A percentile compares a stretch with the other conserved stretches of the same genome.
These are phyloP conservation scores for Kluyveromyces sp. DNA, from an alignment of 1,139 yeast genomes.

Conservation along the genomic window DNA sequence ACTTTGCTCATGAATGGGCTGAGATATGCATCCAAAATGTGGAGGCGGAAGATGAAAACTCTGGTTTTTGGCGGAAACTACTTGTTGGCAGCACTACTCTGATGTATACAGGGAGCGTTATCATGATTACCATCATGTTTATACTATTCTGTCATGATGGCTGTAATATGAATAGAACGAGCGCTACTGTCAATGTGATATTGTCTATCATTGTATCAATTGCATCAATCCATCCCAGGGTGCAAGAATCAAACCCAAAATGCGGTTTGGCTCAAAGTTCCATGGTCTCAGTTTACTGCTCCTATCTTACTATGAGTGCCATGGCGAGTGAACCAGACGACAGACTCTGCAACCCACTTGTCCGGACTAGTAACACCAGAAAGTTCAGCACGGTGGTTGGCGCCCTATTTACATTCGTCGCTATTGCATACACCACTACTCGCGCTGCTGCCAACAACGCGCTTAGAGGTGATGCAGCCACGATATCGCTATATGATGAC, in stretches of 20 bases:
- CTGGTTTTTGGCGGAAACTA: slow-evolving; percentile 66
- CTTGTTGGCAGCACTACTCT: slow-evolving; percentile 79
- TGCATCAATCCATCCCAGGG: slow-evolving; percentile 69
- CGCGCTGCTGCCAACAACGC: slow-evolving; percentile 87
- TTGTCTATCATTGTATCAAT: slow-evolving; percentile 58
- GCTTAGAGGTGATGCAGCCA: slow-evolving; percentile 36
- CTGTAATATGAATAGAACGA: slow-evolving; percentile 86
- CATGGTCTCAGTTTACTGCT: slow-evolving; percentile 91
- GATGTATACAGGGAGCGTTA: slow-evolving; percentile 72
- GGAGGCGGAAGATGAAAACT: slow-evolving; percentile 73
- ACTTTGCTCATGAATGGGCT: slow-evolving; percentile 99
- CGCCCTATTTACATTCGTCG: slow-evolving; percentile 86
- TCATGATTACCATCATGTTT: slow-evolving; percentile 73
- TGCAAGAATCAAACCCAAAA: slow-evolving; percentile 89
- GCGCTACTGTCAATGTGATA: slow-evolving; percentile 69
- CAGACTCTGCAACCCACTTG: slow-evolving; percentile 79
- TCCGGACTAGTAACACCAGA: slow-evolving; percentile 83
- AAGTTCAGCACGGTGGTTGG: slow-evolving; percentile 85
- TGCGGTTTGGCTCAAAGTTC: slow-evolving; percentile 97
- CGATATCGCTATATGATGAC: slow-evolving; percentile 28
- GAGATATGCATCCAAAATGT: slow-evolving; percentile 89
- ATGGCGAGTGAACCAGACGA: slow-evolving; percentile 97
- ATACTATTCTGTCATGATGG: slow-evolving; percentile 77
- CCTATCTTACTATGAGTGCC: slow-evolving; percentile 87
- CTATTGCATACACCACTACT: slow-evolving; percentile 95